Base-by-base conservation (phyloP, 1,284 basidiomycete species). In the Sanghuangporus sanghuang region DNA sequence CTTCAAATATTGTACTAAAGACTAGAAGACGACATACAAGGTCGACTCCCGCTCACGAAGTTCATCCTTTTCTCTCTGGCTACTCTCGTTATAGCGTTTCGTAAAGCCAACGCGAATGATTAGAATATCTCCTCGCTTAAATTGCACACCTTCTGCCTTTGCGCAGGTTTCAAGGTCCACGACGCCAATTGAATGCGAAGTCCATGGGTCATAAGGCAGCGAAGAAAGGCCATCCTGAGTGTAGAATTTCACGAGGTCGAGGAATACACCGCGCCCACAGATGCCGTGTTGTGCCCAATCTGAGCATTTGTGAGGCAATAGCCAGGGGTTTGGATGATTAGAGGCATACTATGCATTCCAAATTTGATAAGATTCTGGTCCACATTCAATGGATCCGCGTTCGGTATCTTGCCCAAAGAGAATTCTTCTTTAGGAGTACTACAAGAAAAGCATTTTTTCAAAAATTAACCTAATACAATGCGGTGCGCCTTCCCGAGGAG, bases 281-380 rank as follows among this genome's bases (percentile, higher is more conserved):
- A 90, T 90, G 0, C 89, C 89, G 67, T 90, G 89, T 32, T 83
- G 78, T 0, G 89, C 86, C 85, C 85, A 89, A 70, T 89, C 87
- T 89, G 61, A 63, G 53, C 12, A 52, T n/a, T 4, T 11, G 46
- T 27, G 12, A 66, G 62, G 60, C 27, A 32, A 14, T 46, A 6
- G 42, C 11, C 11, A 32, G n/a, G 7, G 27, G 2, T 14, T 48
- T 1, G 42, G 27, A 11, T 36, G 36, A 4, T 59, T n/a, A 1
- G 16, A 18, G 14, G 38, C 83, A 32, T 69, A 87, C 87, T 87
- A 67, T 89, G 87, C 23, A 89, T 85, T 9, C 86, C 87, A 50
- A 85, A 78, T 64, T 80, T 85, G 63, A 82, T 76, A 6, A 79
- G 70, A 5, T 73, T 73, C 0, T 77, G 77, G 68, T 86, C 80